Percentiles rank a stretch among this genome's conserved stretches.
These are phyloP conservation scores for Cyberlindnera saturnus DNA, from an alignment of 805 yeast species.

Conservation along the genomic window DNA sequence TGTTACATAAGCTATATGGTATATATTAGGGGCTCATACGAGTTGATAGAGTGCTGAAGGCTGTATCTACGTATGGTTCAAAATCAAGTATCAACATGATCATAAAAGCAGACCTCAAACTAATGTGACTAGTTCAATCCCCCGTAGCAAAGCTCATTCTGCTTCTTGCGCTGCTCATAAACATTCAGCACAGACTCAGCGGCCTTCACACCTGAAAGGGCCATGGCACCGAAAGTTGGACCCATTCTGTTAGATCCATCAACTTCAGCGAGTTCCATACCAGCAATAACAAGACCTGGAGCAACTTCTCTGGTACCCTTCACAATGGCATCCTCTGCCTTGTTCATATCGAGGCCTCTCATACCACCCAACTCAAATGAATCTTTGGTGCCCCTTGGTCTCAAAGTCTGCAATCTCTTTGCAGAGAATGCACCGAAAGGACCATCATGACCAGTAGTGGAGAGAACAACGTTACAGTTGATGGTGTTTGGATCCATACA, in stretches of 20 bases:
- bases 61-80: no score
- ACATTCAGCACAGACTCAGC: slow-evolving; percentile 38
- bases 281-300: slow-evolving; percentile 30
- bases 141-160: slow-evolving; percentile 1
- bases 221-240: slow-evolving; percentile 82
- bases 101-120: no score
- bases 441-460: slow-evolving; percentile 79
- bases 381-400: not conserved
- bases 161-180: slow-evolving; percentile 1
- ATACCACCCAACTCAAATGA: slow-evolving; percentile 37
- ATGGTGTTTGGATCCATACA: slow-evolving; percentile 33
- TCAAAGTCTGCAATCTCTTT: slow-evolving; percentile 44
- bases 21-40: no score
- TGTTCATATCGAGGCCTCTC: slow-evolving; percentile 77
- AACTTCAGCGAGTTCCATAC: slow-evolving; percentile 76
- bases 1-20: no score
- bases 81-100: no score
- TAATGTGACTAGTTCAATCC: not conserved
- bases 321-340: slow-evolving; percentile 49
- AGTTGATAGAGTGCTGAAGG: no score
- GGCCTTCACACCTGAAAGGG: slow-evolving; percentile 70
- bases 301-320: slow-evolving; percentile 3
- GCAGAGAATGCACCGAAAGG: slow-evolving; percentile 79
- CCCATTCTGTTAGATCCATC: slow-evolving; percentile 82
- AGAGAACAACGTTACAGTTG: slow-evolving; percentile 41